Conservation (phyloP, 2,329 filamentous ascomycete genomes). For the Exophiala xenobiotica region DNA sequence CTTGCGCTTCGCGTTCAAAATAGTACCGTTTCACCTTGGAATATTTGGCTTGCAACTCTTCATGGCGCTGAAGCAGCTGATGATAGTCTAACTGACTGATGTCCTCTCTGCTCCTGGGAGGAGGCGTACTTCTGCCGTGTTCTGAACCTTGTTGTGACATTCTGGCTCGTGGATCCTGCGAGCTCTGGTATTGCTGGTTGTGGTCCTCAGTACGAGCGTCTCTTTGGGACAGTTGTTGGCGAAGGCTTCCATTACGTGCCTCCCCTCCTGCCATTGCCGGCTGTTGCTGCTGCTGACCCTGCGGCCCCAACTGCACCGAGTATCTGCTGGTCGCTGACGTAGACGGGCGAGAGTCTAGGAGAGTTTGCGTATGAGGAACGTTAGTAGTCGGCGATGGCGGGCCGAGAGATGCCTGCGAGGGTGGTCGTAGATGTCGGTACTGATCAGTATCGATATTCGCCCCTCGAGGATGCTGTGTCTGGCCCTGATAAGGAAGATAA, state of each 20-base stretch:
- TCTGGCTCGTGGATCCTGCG: constrained; percentile 32
- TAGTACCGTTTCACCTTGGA: constrained; percentile 98
- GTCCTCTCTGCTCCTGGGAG: constrained; percentile 43
- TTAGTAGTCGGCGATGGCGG: constrained; percentile 36
- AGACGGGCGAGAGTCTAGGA: constrained; percentile 24
- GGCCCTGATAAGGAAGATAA: constrained; percentile 34
- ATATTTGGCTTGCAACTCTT: constrained; percentile 73
- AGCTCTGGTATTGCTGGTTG: constrained; percentile 31
- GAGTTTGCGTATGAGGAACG: constrained; percentile 20
- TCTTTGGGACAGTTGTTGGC: constrained; percentile 29
- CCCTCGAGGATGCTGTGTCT: constrained; percentile 12
- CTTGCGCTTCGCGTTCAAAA: constrained; percentile 85
- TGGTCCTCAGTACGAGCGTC: constrained; percentile 30
- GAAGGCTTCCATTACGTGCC: constrained; percentile 22
- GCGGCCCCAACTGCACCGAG: constrained; percentile 22
- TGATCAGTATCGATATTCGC: constrained; percentile 24
- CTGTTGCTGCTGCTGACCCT: constrained; percentile 18
- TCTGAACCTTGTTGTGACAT: constrained; percentile 36
- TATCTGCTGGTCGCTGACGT: constrained; percentile 27
- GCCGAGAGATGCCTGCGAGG: constrained; percentile 39
- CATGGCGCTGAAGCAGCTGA: constrained; percentile 44
- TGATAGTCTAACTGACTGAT: constrained; percentile 45
- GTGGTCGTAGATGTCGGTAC: constrained; percentile 34
- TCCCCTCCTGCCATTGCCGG: constrained; percentile 21
- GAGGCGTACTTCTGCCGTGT: constrained; percentile 49